Conservation (phyloP, 768 basidiomycete genomes). For the Auricularia sp. region DNA sequence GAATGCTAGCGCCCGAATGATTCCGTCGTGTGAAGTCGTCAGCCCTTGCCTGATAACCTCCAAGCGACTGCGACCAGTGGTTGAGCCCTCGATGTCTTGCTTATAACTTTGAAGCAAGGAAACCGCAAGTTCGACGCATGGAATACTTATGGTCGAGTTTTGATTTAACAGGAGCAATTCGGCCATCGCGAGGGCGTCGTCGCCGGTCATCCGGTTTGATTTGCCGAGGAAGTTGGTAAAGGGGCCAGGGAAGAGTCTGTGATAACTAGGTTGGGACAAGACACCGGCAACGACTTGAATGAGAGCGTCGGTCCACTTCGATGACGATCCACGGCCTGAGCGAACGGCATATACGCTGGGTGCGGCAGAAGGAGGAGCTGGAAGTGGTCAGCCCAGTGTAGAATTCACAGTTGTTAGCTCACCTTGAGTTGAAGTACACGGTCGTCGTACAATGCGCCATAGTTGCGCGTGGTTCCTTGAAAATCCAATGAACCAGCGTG, state of each 20-base stretch:
- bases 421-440: background rate
- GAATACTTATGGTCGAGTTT: background rate
- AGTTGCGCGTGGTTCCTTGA: background rate
- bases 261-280: background rate
- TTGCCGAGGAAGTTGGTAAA: background rate
- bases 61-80: background rate
- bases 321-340: background rate
- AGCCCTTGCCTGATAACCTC: background rate
- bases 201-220: background rate
- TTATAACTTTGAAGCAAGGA: background rate
- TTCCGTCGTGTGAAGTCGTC: background rate
- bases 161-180: background rate
- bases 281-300: background rate
- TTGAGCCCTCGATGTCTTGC: background rate
- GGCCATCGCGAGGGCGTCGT: background rate
- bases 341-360: background rate
- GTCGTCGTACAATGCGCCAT: background rate
- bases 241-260: background rate
- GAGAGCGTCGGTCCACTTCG: background rate
- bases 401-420: background rate
- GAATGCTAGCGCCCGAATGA: background rate
- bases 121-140: background rate
- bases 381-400: background rate
- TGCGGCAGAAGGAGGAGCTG: background rate
- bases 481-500: background rate